These are phyloP conservation scores for Tricholoma sp. DNA, from an alignment of 768 basidiomycete genomes.

Conservation along the genomic window DNA sequence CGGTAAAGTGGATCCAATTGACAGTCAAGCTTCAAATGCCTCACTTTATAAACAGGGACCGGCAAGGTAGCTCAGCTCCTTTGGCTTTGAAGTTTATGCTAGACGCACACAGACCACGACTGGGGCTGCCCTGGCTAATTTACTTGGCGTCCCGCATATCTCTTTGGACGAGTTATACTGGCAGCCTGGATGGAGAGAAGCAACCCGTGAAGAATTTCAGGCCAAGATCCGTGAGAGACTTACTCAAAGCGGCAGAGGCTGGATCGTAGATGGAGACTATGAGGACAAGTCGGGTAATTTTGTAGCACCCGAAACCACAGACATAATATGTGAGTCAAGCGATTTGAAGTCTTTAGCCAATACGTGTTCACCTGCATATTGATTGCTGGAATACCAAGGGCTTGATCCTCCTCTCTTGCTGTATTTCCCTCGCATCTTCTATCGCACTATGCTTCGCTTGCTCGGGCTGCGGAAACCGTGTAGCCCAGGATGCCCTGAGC, in stretches of 20 bases:
- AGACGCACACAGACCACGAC: constrained; percentile 38
- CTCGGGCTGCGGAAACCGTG: constrained; percentile 31
- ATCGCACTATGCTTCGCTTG: constrained; percentile 48
- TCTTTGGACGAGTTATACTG: constrained; percentile 44
- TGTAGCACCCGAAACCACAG: constrained; percentile 36
- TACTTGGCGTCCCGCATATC: constrained; percentile 41
- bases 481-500: constrained; percentile 46
- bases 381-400: constrained; percentile 35
- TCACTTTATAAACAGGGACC: not conserved
- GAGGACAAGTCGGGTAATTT: constrained; percentile 21
- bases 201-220: constrained; percentile 25
- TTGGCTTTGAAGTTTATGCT: not conserved
- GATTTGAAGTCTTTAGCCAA: not conserved
- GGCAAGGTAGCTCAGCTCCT: not conserved
- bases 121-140: constrained; percentile 34
- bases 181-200: constrained; percentile 42
- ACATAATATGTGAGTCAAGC: constrained; percentile 45
- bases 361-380: not conserved
- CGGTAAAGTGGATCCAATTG: not conserved
- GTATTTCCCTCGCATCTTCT: constrained; percentile 56
- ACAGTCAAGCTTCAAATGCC: too few species aligned
- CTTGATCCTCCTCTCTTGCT: constrained; percentile 57
- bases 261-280: constrained; percentile 54
- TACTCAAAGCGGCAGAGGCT: constrained; percentile 30
- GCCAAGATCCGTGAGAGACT: constrained; percentile 24